Evolutionary conservation across 495 filamentous ascomycete species (phyloP).

Genomic region (Astrothelium subdiscretum): DNA sequence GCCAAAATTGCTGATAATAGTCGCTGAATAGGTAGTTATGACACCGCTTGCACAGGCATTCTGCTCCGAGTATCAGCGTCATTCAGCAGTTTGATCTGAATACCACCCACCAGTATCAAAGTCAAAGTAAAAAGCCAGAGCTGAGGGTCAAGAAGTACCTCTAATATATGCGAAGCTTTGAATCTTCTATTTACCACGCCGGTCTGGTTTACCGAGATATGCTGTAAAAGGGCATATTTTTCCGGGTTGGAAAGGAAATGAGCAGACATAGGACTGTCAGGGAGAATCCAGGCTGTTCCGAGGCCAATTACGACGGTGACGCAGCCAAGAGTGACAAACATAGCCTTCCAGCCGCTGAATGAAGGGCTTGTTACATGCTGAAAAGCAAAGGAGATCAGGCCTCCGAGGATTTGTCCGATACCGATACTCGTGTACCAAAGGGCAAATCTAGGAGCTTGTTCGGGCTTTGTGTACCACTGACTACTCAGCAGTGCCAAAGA

Average conservation of each 20-base stretch:
- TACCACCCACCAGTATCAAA: background rate
- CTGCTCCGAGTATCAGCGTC: background rate
- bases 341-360: conserved; percentile 48
- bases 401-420: conserved; percentile 50
- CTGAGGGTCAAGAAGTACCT: conserved; percentile 4
- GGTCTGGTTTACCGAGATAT: conserved; percentile 14
- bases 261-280: conserved; percentile 39
- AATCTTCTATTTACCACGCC: conserved; percentile 6
- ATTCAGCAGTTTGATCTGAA: background rate
- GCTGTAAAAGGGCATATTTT: conserved; percentile 17
- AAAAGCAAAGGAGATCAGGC: conserved; percentile 48
- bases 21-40: conserved; percentile 9
- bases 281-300: conserved; percentile 22
- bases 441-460: conserved; percentile 50
- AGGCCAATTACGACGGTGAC: conserved; percentile 43
- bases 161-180: conserved; percentile 1
- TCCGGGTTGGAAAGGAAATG: conserved; percentile 24
- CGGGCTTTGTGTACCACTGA: conserved; percentile 52
- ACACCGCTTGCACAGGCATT: background rate
- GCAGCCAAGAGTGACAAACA: conserved; percentile 51
- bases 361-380: conserved; percentile 37
- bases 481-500: conserved; percentile 43
- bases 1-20: conserved; percentile 11
- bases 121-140: conserved; percentile 5
- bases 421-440: conserved; percentile 59